These are phyloP conservation scores for Ganoderma leucocontextum DNA, from an alignment of 1,284 basidiomycete genomes.

Conservation along the genomic window DNA sequence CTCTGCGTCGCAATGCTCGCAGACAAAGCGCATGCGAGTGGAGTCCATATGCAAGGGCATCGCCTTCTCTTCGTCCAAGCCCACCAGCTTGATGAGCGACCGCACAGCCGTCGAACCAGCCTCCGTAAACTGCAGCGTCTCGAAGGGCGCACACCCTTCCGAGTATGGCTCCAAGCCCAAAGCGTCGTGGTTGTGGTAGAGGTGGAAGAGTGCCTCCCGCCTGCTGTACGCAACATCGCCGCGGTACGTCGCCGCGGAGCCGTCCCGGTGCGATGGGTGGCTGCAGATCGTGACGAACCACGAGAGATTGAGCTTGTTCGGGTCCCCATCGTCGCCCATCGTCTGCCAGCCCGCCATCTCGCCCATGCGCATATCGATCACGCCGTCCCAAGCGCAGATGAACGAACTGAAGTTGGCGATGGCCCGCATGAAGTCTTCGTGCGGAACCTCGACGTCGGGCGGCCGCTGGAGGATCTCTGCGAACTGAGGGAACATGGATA, in stretches of 20 bases:
- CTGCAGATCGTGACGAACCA: neutral
- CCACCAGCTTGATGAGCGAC: neutral
- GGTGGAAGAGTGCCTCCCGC: neutral
- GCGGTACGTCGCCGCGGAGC: neutral
- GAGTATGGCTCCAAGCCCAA: neutral
- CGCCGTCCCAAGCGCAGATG: neutral
- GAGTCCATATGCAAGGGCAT: neutral
- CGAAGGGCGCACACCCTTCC: neutral
- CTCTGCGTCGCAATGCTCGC: neutral
- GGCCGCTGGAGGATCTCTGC: neutral
- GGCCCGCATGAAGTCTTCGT: neutral
- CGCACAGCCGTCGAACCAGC: neutral
- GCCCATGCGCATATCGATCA: constrained; percentile 2
- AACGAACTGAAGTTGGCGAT: neutral
- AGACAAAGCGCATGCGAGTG: neutral
- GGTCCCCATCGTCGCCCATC: neutral
- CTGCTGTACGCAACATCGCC: neutral
- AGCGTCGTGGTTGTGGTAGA: neutral
- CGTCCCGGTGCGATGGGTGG: neutral
- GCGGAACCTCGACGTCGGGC: neutral
- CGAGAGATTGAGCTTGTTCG: constrained; percentile 3
- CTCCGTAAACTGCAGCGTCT: neutral
- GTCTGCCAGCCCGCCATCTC: neutral
- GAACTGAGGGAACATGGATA: neutral
- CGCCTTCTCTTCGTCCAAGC: neutral